phyloP scores from a whole-genome alignment of 2,329 filamentous ascomycete species.

The Pseudohalonectria lignicola region DNA sequence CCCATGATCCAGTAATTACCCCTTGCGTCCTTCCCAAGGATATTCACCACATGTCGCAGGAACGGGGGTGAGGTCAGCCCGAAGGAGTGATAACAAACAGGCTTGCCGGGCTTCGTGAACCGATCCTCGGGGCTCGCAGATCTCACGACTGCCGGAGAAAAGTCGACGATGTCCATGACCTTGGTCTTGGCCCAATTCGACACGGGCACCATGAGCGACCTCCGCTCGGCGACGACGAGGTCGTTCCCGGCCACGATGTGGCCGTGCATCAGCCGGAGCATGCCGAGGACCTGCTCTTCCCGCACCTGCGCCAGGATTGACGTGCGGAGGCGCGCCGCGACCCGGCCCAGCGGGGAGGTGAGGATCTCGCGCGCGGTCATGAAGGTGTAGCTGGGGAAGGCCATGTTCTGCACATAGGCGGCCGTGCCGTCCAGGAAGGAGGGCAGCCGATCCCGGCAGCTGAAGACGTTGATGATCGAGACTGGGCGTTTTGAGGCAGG shows the following conservation, averaged over 20 bases:
- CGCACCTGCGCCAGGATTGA: slow-evolving; percentile 7
- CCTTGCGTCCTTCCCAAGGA: too few species aligned
- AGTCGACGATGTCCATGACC: slow-evolving; percentile 9
- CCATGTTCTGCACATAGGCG: slow-evolving; percentile 11
- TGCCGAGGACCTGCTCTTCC: slow-evolving; percentile 7
- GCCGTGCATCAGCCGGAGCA: slow-evolving; percentile 3
- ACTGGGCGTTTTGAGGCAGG: slow-evolving; percentile 16
- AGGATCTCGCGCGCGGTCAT: slow-evolving; percentile 4
- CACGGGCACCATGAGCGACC: neutral
- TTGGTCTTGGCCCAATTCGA: slow-evolving; percentile 8
- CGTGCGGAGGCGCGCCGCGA: slow-evolving; percentile 8
- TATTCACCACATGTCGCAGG: too few species aligned
- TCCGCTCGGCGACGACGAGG: neutral
- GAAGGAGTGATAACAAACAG: too few species aligned
- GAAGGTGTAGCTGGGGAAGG: slow-evolving; percentile 4
- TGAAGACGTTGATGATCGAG: slow-evolving; percentile 26
- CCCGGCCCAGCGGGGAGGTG: slow-evolving; percentile 6
- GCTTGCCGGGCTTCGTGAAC: too few species aligned
- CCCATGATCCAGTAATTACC: too few species aligned
- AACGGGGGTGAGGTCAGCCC: too few species aligned
- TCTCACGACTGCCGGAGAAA: slow-evolving; percentile 7
- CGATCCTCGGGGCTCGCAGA: too few species aligned
- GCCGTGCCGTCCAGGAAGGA: slow-evolving; percentile 16
- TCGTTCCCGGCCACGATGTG: slow-evolving; percentile 4
- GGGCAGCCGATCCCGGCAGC: slow-evolving; percentile 19